Base-by-base conservation (phyloP, 306 rosid genomes). In the Potentilla sterilis region DNA sequence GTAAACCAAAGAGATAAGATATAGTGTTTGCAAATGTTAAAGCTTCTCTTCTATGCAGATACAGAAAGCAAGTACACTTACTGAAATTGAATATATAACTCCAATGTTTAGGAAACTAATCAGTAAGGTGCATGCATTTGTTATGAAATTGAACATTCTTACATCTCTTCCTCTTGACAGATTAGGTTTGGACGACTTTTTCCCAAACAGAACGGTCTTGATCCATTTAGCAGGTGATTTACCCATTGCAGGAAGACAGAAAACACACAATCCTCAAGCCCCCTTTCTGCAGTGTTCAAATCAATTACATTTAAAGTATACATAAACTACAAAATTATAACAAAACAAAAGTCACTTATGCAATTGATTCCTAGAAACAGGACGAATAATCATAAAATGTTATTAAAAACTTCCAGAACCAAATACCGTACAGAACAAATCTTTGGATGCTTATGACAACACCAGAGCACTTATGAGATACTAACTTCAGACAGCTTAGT, bases 221-320 rank as follows among this genome's bases (percentile, higher is more conserved):
- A 94, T 76, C 98, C 98, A 94, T 86, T 91, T 94, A 49, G 86
- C 97, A 10, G 96, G 97, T 48, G 96, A 90, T 84, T 85, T 91
- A 55, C 96, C 96, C 98, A 94, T 93, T 75, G 83, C 75, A 73
- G 54, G 66, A 69, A 71, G 70, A 62, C 75, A 75, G 76, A 80
- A 67, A 80, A 71, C 93, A 67, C 58, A 68, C 79, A 38, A 59
- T 71, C 74, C 82, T 58, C 15, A 72, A 67, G 37, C 54, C 51
- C 57, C 21, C 66, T 67, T 59, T 70, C 76, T 44, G 73, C 75
- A 82, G 48, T 48, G 61, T 73, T 66, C 66, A 52, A 67, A 28
- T 9, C 2, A 21, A 18, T 73, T 32, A 48, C 67, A 49, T 57
- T 40, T 69, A 62, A 70, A 52, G 68, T 16, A 67, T 24, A 63